Evolutionary conservation across 2,329 filamentous ascomycete species (phyloP), one percentile per base, ranked within the genome.

Genomic region (Fusarium goolgardi): DNA sequence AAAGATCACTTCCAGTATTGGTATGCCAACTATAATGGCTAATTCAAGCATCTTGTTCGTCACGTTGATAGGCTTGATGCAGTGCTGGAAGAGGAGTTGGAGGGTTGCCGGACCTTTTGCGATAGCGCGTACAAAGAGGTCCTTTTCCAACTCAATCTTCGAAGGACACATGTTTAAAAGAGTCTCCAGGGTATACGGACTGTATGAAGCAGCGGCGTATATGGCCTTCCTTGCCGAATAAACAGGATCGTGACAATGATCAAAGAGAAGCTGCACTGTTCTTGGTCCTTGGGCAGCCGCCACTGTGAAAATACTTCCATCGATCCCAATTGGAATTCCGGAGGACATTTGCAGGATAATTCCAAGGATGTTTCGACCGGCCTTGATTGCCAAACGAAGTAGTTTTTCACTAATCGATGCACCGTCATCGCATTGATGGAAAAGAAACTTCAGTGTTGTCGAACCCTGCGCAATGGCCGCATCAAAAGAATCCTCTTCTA

Each of bases 1-100:
- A 7, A 43, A 21, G 1, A 61, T 3, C 1, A 21, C 3, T 12
- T 51, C 32, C 4, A 58, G 6, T 15, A 11, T 10, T 1, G n/a
- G 9, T 3, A 55, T 27, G 1, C 39, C 32, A 0, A 4, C 16
- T 8, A 15, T 9, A 1, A 25, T 16, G 1, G 49, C 49, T 1
- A 5, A 0, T 1, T 4, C 6, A 2, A 39, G 9, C 20, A 46
- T 32, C 1, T 4, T 3, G 0, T 15, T 3, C 3, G 40, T 29
- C 9, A 54, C 1, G 1, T 44, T 31, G 6, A 46, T 21, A 18
- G 55, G 55, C 3, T 11, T 18, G 3, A n/a, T n/a, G 5, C 31
- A 49, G 4, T 49, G 3, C 1, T 9, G 16, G 2, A 49, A 35
- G 2, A 49, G 21, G 8, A 49, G 29, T 10, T 2, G 20, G 6